A percentile compares a stretch with the other conserved stretches of the same genome.
These are phyloP conservation scores for Zychaea mexicana DNA, from an alignment of 371 early-diverging fungal species.

Conservation along the genomic window DNA sequence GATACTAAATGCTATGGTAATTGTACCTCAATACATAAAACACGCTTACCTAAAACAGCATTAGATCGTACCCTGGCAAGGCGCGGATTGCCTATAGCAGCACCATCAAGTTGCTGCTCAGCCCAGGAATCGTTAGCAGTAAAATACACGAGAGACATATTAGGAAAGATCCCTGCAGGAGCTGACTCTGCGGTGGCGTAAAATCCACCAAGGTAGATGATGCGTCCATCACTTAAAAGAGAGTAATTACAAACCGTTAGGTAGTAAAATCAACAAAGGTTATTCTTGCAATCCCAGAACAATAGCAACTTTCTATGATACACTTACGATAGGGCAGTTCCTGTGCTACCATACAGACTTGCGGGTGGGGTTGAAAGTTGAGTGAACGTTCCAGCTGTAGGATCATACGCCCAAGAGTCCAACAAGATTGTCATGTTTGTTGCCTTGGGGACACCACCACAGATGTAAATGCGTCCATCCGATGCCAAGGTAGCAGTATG, in stretches of 20 bases:
- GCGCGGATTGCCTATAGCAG: background rate
- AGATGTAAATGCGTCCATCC: constrained; percentile 13
- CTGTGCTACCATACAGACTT: constrained; percentile 5
- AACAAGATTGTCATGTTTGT: background rate
- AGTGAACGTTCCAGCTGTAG: constrained; percentile 6
- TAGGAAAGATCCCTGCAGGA: too few species aligned
- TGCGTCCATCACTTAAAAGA: background rate
- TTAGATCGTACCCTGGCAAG: background rate
- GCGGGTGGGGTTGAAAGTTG: background rate
- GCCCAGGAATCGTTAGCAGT: background rate
- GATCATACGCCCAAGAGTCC: constrained; percentile 20
- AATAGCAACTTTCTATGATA: too few species aligned
- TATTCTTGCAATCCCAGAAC: too few species aligned
- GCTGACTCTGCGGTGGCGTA: background rate
- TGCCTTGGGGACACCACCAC: background rate
- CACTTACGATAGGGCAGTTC: constrained; percentile 13
- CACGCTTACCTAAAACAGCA: constrained; percentile 13
- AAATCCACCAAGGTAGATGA: background rate
- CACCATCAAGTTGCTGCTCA: background rate
- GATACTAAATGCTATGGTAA: background rate
- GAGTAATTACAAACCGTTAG: too few species aligned
- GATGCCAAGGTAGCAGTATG: constrained; percentile 5
- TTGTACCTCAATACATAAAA: too few species aligned
- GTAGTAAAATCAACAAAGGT: too few species aligned
- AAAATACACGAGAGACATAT: background rate